Percentiles rank a stretch among this genome's conserved stretches.
These are phyloP conservation scores for Annona cherimola DNA, from an alignment of 164 flowering plant species.

Conservation along the genomic window DNA sequence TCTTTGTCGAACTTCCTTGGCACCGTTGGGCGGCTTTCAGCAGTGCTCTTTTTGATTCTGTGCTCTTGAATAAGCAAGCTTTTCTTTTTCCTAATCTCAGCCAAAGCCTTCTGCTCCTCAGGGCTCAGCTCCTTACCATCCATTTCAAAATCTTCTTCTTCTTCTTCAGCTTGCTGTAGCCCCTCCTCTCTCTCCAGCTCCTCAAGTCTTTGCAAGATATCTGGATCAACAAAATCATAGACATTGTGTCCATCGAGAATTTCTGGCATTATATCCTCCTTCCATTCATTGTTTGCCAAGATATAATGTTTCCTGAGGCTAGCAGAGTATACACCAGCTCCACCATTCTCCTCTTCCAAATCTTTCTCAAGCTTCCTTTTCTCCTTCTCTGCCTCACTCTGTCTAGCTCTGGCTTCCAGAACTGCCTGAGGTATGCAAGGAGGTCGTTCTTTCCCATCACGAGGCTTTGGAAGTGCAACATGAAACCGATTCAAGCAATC, in stretches of 20 bases:
- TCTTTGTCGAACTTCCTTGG: slow-evolving; percentile 86
- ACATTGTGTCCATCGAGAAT: slow-evolving; percentile 92
- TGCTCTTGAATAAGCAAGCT: slow-evolving; percentile 70
- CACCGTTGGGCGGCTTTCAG: slow-evolving; percentile 64
- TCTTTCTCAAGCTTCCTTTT: slow-evolving; percentile 77
- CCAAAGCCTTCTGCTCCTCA: slow-evolving; percentile 56
- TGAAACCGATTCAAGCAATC: slow-evolving; percentile 77
- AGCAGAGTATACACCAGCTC: slow-evolving; percentile 86
- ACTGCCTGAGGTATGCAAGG: slow-evolving; percentile 78
- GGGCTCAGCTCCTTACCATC: slow-evolving; percentile 55
- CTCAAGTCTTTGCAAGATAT: slow-evolving; percentile 63
- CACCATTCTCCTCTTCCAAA: slow-evolving; percentile 77
- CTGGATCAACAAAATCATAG: slow-evolving; percentile 71
- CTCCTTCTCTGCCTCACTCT: slow-evolving; percentile 52
- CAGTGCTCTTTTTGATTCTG: slow-evolving; percentile 84
- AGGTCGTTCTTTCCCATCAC: slow-evolving; percentile 79
- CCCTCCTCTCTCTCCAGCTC: slow-evolving; percentile 81
- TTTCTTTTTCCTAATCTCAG: slow-evolving; percentile 75
- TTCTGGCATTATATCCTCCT: slow-evolving; percentile 78
- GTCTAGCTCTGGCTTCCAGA: slow-evolving; percentile 55
- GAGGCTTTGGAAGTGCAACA: slow-evolving; percentile 81
- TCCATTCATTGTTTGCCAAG: slow-evolving; percentile 74
- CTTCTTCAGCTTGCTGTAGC: slow-evolving; percentile 39
- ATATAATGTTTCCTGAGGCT: slow-evolving; percentile 69
- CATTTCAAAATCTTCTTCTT: slow-evolving; percentile 59